Conservation (phyloP, 441 rosid genomes). For the Corymbia citriodora region DNA sequence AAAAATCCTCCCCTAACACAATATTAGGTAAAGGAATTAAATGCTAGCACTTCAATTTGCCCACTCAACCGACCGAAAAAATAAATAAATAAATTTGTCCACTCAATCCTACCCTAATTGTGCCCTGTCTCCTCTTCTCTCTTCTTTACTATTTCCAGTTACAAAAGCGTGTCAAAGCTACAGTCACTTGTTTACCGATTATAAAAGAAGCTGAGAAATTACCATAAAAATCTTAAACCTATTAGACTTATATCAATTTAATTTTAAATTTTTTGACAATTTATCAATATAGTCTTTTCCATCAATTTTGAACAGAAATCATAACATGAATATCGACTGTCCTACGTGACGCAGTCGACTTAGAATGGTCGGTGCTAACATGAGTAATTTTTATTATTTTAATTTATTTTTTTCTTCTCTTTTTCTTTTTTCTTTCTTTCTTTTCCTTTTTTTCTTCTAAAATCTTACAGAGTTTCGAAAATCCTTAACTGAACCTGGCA, state of each 20-base stretch:
- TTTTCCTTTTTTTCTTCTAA: too few relatives aligned
- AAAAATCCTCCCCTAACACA: not conserved
- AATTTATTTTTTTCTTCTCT: not conserved
- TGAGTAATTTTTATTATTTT: too few relatives aligned
- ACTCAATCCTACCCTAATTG: not conserved
- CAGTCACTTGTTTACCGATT: not conserved
- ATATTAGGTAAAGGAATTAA: not conserved
- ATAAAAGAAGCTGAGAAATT: not conserved
- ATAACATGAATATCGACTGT: rapidly evolving
- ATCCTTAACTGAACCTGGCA: not conserved
- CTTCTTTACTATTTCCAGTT: not conserved
- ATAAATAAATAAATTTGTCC: not conserved
- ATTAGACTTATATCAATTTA: too few relatives aligned
- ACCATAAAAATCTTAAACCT: not conserved
- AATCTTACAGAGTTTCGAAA: rapidly evolving
- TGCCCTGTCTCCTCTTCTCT: not conserved
- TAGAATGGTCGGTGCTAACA: not conserved
- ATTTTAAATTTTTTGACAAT: rapidly evolving
- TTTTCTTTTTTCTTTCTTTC: too few relatives aligned
- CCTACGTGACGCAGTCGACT: rapidly evolving
- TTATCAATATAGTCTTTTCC: rapidly evolving
- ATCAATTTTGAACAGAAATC: too few relatives aligned
- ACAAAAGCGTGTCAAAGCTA: not conserved
- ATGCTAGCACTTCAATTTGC: not conserved
- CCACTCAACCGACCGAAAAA: not conserved